Percentiles rank a stretch among this genome's conserved stretches.
Evolutionary conservation across 352 stramenopile genomes (phyloP).

Genomic region (Phytopythium cucurbitacearum): DNA sequence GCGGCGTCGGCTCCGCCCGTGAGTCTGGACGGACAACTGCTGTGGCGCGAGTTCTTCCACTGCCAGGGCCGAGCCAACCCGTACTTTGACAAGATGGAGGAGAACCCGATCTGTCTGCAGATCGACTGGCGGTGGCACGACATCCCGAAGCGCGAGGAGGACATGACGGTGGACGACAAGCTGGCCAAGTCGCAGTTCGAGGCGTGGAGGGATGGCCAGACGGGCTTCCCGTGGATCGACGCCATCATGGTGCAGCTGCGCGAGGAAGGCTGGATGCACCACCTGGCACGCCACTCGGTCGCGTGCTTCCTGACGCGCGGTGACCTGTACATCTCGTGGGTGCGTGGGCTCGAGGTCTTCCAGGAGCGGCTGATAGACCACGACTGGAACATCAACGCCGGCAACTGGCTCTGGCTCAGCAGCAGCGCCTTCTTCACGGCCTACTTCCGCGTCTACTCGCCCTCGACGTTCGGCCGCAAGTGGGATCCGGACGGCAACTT

Average conservation of each 20-base stretch:
- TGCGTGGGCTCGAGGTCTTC: slow-evolving; percentile 88
- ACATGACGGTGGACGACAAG: slow-evolving; percentile 84
- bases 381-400: slow-evolving; percentile 96
- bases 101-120: slow-evolving; percentile 89
- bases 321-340: slow-evolving; percentile 95
- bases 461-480: slow-evolving; percentile 94
- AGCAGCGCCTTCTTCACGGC: slow-evolving; percentile 95
- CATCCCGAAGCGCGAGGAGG: slow-evolving; percentile 59
- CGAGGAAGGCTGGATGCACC: slow-evolving; percentile 88
- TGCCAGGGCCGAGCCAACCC: slow-evolving; percentile 68
- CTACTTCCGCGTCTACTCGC: slow-evolving; percentile 97
- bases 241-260: slow-evolving; percentile 95
- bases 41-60: slow-evolving; percentile 97
- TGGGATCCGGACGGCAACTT: slow-evolving; percentile 92
- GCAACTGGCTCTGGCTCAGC: slow-evolving; percentile 98
- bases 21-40: slow-evolving; percentile 91
- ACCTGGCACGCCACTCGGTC: slow-evolving; percentile 92
- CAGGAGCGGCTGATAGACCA: slow-evolving; percentile 95
- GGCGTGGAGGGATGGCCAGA: slow-evolving; percentile 93
- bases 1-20: slow-evolving; percentile 84
- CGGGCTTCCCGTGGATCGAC: slow-evolving; percentile 98
- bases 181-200: slow-evolving; percentile 77
- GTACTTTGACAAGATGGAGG: slow-evolving; percentile 94
- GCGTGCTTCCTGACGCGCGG: slow-evolving; percentile 98
- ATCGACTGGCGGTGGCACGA: slow-evolving; percentile 86